phyloP scores from a whole-genome alignment of 2,329 filamentous ascomycete species.

The Cladosporium sp. region DNA sequence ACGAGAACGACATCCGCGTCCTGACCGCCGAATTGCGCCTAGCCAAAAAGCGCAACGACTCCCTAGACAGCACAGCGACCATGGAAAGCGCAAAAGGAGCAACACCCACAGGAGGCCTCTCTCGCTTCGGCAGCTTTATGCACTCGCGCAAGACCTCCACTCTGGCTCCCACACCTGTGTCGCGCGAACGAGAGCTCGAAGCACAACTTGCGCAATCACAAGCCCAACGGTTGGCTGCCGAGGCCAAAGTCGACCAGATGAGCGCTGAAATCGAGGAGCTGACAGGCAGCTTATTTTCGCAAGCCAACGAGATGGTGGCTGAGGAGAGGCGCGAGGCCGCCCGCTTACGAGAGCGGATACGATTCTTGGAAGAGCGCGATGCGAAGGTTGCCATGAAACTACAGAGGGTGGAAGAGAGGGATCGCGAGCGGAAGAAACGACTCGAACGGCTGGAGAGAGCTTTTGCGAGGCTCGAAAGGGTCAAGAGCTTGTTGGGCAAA shows the following conservation, averaged over 20 bases:
- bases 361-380: constrained; percentile 65
- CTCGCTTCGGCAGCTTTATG: constrained; percentile 42
- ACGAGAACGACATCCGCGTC: constrained; percentile 69
- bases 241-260: constrained; percentile 62
- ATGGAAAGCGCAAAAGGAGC: constrained; percentile 20
- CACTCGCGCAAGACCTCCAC: constrained; percentile 32
- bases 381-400: constrained; percentile 69
- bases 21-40: constrained; percentile 46
- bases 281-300: constrained; percentile 69
- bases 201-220: constrained; percentile 64
- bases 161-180: constrained; percentile 22
- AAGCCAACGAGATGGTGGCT: constrained; percentile 86
- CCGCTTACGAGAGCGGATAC: constrained; percentile 66
- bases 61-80: constrained; percentile 14
- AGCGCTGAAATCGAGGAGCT: constrained; percentile 74
- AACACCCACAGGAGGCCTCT: constrained; percentile 15
- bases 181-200: constrained; percentile 48
- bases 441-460: constrained; percentile 69
- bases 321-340: constrained; percentile 67
- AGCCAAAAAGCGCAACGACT: constrained; percentile 17
- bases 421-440: constrained; percentile 63
- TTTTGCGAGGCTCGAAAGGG: constrained; percentile 66
- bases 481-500: constrained; percentile 55
- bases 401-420: constrained; percentile 63
- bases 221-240: constrained; percentile 62